Evolutionary conservation across 306 rosid genomes (phyloP), one percentile per base, ranked within the genome.

Genomic region (Macrotyloma uniflorum): DNA sequence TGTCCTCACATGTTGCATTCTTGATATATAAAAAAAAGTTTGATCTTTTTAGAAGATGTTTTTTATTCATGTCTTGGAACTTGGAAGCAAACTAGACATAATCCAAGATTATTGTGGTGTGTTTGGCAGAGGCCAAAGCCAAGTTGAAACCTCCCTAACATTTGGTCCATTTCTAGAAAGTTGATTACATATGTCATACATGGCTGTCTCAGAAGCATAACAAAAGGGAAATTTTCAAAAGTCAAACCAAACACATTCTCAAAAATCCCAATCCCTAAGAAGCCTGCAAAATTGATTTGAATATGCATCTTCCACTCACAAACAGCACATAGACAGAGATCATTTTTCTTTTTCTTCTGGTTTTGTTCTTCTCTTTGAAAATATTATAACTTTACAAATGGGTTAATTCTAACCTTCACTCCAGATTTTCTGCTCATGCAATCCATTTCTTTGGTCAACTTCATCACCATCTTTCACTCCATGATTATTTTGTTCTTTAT

Each of bases 261-360:
- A 72, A 58, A 72, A 58, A 71, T 50, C 28, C 58, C 54, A 26
- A 32, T 53, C 79, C 78, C 33, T 70, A 2, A 26, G 11, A 55
- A 73, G 78, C 80, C 81, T 54, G 84, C 82, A 75, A 16, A 51
- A 62, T 83, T 85, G 62, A 80, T 66, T 65, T 78, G 32, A 61
- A 82, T 67, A 58, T 58, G 43, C 40, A 38, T 67, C 6, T 28
- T 22, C 40, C 49, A 22, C 15, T 74, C 8, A 53, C 73, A 32
- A 78, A 58, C 83, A 58, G 43, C 57, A 63, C 69, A 69, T 46
- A 2, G 23, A 18, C 26, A 28, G 10, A 38, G 10, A 20, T 6
- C 16, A 22, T 69, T 63, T 76, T 40, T 65, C 14, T 47, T 28
- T 49, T 23, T 20, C 22, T 19, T 8, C 3, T 28, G 0, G 1